phyloP scores from a whole-genome alignment of 2,329 filamentous ascomycete genomes.

The Ploettnerulaceae sp. region DNA sequence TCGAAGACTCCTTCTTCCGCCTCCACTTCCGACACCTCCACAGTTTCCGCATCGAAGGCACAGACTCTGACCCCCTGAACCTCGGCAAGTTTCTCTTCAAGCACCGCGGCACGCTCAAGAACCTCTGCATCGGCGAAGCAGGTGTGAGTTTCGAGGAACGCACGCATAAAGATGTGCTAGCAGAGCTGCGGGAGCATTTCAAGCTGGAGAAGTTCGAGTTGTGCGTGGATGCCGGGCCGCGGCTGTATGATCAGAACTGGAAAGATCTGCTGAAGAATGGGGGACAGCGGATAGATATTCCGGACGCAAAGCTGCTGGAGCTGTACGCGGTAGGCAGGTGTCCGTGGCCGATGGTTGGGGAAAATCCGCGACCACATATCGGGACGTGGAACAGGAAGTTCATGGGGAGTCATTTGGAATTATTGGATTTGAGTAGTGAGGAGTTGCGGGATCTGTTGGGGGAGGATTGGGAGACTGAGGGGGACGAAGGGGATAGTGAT shows the following conservation, averaged over 20 bases:
- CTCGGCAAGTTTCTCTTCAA: constrained; percentile 7
- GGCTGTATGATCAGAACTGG: constrained; percentile 5
- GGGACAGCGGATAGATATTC: not conserved
- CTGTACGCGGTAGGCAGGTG: not conserved
- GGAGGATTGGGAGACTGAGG: constrained; percentile 10
- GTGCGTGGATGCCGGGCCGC: not conserved
- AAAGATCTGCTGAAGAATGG: not conserved
- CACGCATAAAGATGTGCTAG: not conserved
- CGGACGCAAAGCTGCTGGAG: constrained; percentile 2
- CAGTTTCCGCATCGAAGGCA: not conserved
- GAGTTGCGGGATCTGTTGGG: constrained; percentile 2
- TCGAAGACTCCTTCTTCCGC: constrained; percentile 6
- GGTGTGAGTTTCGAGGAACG: not conserved
- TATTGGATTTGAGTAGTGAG: constrained; percentile 3
- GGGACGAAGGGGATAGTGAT: not conserved
- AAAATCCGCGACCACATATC: not conserved
- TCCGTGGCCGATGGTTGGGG: constrained; percentile 7
- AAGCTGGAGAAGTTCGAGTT: constrained; percentile 5
- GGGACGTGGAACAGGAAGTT: constrained; percentile 5
- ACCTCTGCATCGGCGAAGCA: constrained; percentile 3
- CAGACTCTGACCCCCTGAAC: not conserved
- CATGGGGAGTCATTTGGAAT: constrained; percentile 1
- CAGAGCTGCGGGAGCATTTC: constrained; percentile 1
- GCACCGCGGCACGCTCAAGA: not conserved
- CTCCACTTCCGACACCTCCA: constrained; percentile 1